Base-by-base conservation (phyloP, 1,284 basidiomycete genomes). In the Pseudozyma pruni region DNA sequence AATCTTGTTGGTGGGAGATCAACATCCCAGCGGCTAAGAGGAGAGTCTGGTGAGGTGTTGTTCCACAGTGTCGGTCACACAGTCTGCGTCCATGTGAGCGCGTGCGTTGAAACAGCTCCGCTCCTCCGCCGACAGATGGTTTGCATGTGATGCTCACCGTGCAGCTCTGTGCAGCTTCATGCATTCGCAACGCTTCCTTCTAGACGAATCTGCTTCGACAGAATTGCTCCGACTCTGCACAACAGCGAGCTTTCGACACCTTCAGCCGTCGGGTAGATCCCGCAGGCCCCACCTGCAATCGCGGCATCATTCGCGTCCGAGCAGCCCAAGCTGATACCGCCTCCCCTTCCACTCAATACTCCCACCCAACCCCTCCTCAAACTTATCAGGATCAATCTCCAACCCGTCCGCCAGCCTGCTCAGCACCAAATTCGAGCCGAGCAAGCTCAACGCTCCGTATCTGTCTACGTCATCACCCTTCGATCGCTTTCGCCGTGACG, bases 371-470 rank as follows among this genome's bases (percentile, higher is more conserved):
- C 57, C 61, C n/a, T 43, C 31, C 1, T 48, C 52, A 19, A 61
- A 64, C 1, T 20, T 37, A 34, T 67, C 52, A 1, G 58, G 45
- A 49, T 72, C 75, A 11, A 79, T 45, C 9, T 77, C 76, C 19
- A 81, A 40, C 16, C 59, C 54, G 3, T 67, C 51, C 3, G 75
- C 63, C 17, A 81, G 56, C 3, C 54, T 48, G 16, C 76, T 71
- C 2, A 78, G 60, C 10, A 81, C 69, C 39, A 82, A 50, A 3
- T 72, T 69, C 4, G 75, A 80, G 2, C 75, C 51, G 11, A 82
- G 43, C 17, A 82, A 48, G 11, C 79, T 80, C 61, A 78, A 64
- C 0, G 54, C 47, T 8, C 80, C 79, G 37, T 75, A 74, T 34
- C 44, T 22, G 11, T 45, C 43, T 19, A 8, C 22, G n/a, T n/a